phyloP scores from a whole-genome alignment of 352 stramenopile species.

The Globisporangium megalacanthum region DNA sequence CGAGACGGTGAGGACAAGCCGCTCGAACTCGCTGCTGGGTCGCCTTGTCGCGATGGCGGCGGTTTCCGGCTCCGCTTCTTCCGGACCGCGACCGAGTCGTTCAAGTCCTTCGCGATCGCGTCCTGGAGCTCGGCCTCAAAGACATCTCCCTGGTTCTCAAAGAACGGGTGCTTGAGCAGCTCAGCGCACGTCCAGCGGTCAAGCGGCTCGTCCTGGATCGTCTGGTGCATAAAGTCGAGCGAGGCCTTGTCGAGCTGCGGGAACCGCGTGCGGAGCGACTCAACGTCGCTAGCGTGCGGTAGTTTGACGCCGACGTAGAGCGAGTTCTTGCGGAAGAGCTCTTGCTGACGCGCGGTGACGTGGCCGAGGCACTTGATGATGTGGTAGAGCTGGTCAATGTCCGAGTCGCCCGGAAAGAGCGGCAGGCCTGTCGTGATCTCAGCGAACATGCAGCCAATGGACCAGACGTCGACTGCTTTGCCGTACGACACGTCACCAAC shows the following conservation, averaged over 20 bases:
- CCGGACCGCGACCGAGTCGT: conserved; percentile 47
- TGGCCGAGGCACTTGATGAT: conserved; percentile 75
- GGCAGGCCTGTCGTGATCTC: conserved; percentile 95
- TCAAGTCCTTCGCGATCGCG: conserved; percentile 59
- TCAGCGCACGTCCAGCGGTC: conserved; percentile 78
- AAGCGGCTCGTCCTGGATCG: conserved; percentile 70
- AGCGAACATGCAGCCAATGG: conserved; percentile 93
- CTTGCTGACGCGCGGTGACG: conserved; percentile 68
- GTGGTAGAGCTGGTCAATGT: conserved; percentile 93
- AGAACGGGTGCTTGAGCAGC: conserved; percentile 69
- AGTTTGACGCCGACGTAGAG: conserved; percentile 80
- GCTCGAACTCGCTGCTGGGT: neutral
- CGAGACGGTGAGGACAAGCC: neutral
- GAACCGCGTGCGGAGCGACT: conserved; percentile 60
- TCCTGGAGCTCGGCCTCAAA: conserved; percentile 70
- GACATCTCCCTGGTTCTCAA: conserved; percentile 40
- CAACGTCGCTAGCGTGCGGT: conserved; percentile 43
- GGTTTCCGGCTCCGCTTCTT: conserved; percentile 60
- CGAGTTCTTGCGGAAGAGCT: conserved; percentile 80
- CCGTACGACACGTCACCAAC: conserved; percentile 89
- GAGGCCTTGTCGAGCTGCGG: conserved; percentile 54
- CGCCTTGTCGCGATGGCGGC: conserved; percentile 17
- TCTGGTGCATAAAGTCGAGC: conserved; percentile 68
- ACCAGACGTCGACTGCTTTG: conserved; percentile 97
- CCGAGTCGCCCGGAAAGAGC: conserved; percentile 95